Evolutionary conservation across 192 early-diverging fungal genomes (phyloP), one percentile per base, ranked within the genome.

Genomic region (Phycomyces blakesleeanus): DNA sequence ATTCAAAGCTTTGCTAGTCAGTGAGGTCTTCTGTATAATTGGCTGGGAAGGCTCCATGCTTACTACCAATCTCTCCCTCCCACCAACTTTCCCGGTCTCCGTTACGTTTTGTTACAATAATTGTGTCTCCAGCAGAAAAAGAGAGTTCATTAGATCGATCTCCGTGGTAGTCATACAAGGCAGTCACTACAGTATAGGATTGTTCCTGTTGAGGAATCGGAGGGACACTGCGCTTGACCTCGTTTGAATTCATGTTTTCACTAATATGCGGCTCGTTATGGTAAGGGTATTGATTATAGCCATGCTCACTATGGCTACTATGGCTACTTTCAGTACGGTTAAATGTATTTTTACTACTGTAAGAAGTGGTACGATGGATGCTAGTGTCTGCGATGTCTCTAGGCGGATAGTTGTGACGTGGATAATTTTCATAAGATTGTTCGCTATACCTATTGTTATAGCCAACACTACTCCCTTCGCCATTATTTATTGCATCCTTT

Each of bases 121-220:
- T 78, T 22, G 29, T 50, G 55, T 78, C 76, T 51, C 75, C 76
- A 22, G 58, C 60, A 25, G 24, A 29, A 62, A 78, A 78, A n/a
- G 57, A 38, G 21, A 78, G 47, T 38, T 78, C 76, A 14, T 26
- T 59, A n/a, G 64, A 54, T 59, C 69, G 59, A 14, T 63, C 47
- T 10, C 64, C 65, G 12, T 67, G 44, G 26, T 64, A 78, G 53
- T 78, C 71, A 27, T 78, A 78, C 49, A 69, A 54, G 18, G 76
- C 76, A 14, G 57, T 55, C 6, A 69, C 68, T 8, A 68, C 14
- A 3, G 42, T 57, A 34, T 5, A 34, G 29, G 29, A 5, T 2
- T 2, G 29, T 34, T 34, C 29, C 2, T 2, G 7, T 5, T 2
- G 29, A 34, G 29, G 29, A 34, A 34, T 34, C 29, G 29, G 29